These are phyloP conservation scores for Onygenales sp. DNA, from an alignment of 2,329 filamentous ascomycete genomes.

Conservation along the genomic window DNA sequence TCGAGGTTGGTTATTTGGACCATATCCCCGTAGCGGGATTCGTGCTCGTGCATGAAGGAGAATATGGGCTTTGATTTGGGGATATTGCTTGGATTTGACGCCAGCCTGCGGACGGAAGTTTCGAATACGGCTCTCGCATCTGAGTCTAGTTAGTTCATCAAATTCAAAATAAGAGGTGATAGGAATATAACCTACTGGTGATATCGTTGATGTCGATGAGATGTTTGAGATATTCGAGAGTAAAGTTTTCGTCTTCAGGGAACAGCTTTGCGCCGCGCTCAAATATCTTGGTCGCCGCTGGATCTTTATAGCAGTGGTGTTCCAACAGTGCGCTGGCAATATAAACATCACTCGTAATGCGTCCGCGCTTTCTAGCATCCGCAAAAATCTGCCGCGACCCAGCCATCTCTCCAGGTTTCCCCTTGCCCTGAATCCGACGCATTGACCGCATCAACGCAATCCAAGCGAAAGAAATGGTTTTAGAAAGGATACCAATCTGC, in stretches of 20 bases:
- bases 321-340: conserved; percentile 88
- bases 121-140: conserved; percentile 95
- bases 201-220: conserved; percentile 85
- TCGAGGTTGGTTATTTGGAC: conserved; percentile 86
- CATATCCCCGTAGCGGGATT: conserved; percentile 87
- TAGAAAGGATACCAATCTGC: conserved; percentile 67
- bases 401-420: conserved; percentile 56
- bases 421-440: conserved; percentile 82
- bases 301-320: conserved; percentile 90
- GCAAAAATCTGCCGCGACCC: conserved; percentile 83
- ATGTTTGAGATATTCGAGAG: conserved; percentile 92
- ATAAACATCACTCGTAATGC: conserved; percentile 89
- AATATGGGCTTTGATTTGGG: conserved; percentile 77
- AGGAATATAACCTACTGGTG: conserved; percentile 58
- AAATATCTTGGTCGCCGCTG: conserved; percentile 87
- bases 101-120: conserved; percentile 75
- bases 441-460: conserved; percentile 90
- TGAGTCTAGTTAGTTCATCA: conserved; percentile 26
- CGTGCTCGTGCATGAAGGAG: conserved; percentile 87
- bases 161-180: neutral
- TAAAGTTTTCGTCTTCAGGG: conserved; percentile 85
- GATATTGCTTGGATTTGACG: conserved; percentile 63
- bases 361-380: conserved; percentile 77
- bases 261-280: conserved; percentile 90
- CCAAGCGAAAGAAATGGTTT: conserved; percentile 87